Conservation (phyloP, 2,329 filamentous ascomycete species). For the Neofusicoccum sp. region DNA sequence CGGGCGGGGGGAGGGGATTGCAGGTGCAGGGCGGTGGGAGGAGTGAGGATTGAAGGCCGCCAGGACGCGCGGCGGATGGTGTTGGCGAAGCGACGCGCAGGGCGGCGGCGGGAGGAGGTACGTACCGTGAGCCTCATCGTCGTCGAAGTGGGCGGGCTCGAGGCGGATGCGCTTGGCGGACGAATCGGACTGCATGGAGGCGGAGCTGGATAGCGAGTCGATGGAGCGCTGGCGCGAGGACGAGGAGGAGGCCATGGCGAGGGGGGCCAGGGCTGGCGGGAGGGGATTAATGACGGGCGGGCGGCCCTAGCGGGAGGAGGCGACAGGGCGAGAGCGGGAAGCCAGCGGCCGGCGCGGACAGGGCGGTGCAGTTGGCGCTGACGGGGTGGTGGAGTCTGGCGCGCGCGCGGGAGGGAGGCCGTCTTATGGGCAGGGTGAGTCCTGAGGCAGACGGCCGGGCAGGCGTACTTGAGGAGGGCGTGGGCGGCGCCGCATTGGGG, state of each 20-base stretch:
- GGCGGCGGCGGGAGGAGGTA: neutral
- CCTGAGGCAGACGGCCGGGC: neutral
- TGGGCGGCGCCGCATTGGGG: conserved; percentile 1
- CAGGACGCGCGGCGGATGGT: neutral
- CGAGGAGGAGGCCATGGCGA: conserved; percentile 16
- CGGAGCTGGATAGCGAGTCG: conserved; percentile 18
- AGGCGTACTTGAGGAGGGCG: neutral
- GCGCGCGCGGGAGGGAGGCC: neutral
- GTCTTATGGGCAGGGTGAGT: neutral
- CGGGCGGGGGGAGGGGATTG: neutral
- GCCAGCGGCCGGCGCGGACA: conserved; percentile 11
- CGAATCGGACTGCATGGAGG: conserved; percentile 12
- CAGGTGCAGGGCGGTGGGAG: too few species aligned
- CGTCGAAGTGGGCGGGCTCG: conserved; percentile 18
- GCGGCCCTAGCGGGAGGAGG: neutral
- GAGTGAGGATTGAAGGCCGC: neutral
- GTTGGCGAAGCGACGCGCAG: neutral
- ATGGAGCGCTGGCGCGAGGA: conserved; percentile 17
- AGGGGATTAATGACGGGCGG: neutral
- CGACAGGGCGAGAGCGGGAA: neutral
- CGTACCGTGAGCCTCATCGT: conserved; percentile 16
- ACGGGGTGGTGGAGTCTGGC: too few species aligned
- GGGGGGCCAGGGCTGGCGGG: neutral
- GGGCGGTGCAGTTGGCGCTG: neutral
- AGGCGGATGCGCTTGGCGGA: conserved; percentile 19